These are phyloP conservation scores for Crucibulum laeve DNA, from an alignment of 768 basidiomycete genomes.

Conservation along the genomic window DNA sequence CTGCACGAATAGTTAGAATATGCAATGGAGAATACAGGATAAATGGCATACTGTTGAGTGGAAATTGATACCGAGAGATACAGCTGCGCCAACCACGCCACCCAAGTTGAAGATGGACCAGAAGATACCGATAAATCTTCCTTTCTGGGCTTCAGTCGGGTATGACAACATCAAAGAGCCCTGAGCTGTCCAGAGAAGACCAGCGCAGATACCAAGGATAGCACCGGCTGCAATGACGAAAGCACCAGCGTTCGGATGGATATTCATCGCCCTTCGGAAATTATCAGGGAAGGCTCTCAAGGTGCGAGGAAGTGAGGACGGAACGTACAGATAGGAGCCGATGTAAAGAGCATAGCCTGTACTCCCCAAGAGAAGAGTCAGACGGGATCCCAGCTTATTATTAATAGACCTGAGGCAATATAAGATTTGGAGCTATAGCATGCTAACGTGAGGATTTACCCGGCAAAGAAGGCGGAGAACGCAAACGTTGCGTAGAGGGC, in stretches of 20 bases:
- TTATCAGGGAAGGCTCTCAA: not conserved
- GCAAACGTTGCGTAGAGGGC: constrained; percentile 59
- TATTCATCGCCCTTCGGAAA: constrained; percentile 55
- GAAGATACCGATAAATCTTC: constrained; percentile 72
- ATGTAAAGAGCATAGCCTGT: constrained; percentile 76
- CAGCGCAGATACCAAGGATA: constrained; percentile 67
- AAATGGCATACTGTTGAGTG: constrained; percentile 37
- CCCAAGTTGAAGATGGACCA: constrained; percentile 85
- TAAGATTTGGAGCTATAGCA: not conserved
- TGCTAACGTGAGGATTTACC: constrained; percentile 36
- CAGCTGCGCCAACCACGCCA: constrained; percentile 72
- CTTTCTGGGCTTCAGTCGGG: constrained; percentile 77
- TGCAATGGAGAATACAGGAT: not conserved
- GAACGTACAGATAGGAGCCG: constrained; percentile 62
- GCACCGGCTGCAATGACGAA: constrained; percentile 74
- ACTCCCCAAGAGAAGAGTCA: constrained; percentile 72
- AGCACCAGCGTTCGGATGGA: constrained; percentile 52
- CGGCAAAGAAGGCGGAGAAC: constrained; percentile 43
- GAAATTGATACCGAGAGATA: constrained; percentile 70
- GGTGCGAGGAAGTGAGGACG: not conserved
- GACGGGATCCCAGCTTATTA: constrained; percentile 70
- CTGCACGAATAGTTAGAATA: not conserved
- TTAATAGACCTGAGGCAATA: constrained; percentile 64
- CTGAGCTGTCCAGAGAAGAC: constrained; percentile 78
- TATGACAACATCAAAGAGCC: constrained; percentile 85